Base-by-base conservation (phyloP, 257 asterid genomes). In the Petunia axillaris region DNA sequence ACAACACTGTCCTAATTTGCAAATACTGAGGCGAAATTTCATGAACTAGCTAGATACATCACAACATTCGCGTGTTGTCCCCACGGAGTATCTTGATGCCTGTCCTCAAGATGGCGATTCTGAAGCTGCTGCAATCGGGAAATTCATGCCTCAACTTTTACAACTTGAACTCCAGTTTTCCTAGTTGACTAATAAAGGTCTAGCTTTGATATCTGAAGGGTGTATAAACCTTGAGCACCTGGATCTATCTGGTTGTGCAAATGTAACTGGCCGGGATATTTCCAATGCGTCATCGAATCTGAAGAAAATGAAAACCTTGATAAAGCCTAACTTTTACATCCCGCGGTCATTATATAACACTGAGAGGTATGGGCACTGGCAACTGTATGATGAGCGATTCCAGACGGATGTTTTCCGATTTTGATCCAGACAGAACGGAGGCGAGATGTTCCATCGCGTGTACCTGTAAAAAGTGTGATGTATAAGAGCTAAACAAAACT, bases 291-390 rank as follows among this genome's bases (percentile, higher is more conserved):
- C 86, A 3, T 82, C 83, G 39, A 84, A 82, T 84, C 77, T 91
- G 86, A 93, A 92, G 89, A 88, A 90, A 15, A 70, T 95, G 87
- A 90, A 87, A 53, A 87, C 64, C 77, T 67, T 93, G 81, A 90
- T 85, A 85, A 88, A 87, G 87, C 97, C 99, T 53, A 89, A 91
- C 68, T 91, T 88, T 77, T 93, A 87, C 75, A 87, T 86, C 40
- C 93, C 96, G 2, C 87, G 93, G 86, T 85, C 96, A 0, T 89
- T 79, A 54, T 90, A 54, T 77, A 87, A 86, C 75, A 35, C 89
- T 0, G 93, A 91, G 79, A 88, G 99, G 71, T 95, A 93, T 73
- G 97, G 92, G 16, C 97, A 93, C 81, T 93, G 97, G 99, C 87
- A 82, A 38, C 81, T 95, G 81, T 95, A 95, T 43, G 97, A 93